Conservation (phyloP, 2,329 filamentous ascomycete species). For the Aureobasidium sp. region DNA sequence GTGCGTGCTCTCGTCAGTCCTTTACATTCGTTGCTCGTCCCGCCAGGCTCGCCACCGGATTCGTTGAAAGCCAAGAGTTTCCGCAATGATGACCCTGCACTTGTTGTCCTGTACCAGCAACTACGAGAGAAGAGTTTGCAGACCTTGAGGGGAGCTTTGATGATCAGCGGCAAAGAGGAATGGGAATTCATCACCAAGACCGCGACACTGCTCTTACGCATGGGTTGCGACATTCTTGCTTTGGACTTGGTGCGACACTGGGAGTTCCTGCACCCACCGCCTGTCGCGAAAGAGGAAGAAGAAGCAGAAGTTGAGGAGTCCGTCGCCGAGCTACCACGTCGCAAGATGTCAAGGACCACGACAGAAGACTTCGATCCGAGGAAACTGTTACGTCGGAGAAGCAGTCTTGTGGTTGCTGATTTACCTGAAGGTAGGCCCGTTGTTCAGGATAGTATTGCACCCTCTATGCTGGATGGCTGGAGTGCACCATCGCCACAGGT, state of each 20-base stretch:
- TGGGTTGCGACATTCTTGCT: constrained; percentile 76
- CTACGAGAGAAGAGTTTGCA: constrained; percentile 75
- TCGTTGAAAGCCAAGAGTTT: constrained; percentile 71
- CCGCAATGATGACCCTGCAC: constrained; percentile 81
- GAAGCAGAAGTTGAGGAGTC: constrained; percentile 27
- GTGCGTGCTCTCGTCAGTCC: constrained; percentile 67
- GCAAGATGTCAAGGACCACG: constrained; percentile 10
- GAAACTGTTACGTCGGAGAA: constrained; percentile 62
- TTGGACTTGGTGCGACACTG: constrained; percentile 77
- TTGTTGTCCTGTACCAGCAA: constrained; percentile 81
- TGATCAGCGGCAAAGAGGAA: constrained; percentile 70
- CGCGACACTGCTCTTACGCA: constrained; percentile 40
- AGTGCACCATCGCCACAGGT: not conserved
- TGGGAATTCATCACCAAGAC: constrained; percentile 88
- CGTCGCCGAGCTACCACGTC: constrained; percentile 17
- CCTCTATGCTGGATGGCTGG: constrained; percentile 23
- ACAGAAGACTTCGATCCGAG: constrained; percentile 50
- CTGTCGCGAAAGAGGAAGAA: not conserved
- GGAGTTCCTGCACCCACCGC: constrained; percentile 52
- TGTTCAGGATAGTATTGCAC: constrained; percentile 31
- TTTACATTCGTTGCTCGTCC: constrained; percentile 65
- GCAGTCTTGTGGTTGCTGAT: constrained; percentile 75
- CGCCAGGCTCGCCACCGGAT: constrained; percentile 51
- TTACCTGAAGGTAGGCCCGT: constrained; percentile 38
- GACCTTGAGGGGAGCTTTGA: constrained; percentile 76